phyloP scores from a whole-genome alignment of 2,329 filamentous ascomycete genomes.

The Kalaharituber pfeilii region DNA sequence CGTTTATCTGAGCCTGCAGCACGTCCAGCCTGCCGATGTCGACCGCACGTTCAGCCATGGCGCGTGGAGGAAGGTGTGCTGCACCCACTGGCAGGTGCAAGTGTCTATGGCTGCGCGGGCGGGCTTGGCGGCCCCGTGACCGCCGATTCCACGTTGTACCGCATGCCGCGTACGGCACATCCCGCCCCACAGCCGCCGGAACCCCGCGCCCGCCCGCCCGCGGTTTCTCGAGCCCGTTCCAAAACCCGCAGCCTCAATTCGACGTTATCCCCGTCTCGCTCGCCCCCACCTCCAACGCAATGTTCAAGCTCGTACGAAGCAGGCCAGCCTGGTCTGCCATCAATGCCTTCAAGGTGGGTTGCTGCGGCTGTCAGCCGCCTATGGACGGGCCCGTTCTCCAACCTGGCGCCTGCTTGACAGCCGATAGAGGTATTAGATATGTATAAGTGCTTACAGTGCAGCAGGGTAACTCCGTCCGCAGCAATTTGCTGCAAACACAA shows the following conservation, averaged over 20 bases:
- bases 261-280: background rate
- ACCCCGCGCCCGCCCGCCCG: no score
- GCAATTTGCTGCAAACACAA: slow-evolving; percentile 33
- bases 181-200: no score
- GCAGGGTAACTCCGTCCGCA: slow-evolving; percentile 7
- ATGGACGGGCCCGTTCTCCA: background rate
- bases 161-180: no score
- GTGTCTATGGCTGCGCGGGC: no score
- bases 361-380: slow-evolving; percentile 9
- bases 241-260: no score
- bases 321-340: slow-evolving; percentile 65
- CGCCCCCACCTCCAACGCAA: slow-evolving; percentile 30
- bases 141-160: no score
- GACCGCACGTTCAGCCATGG: background rate
- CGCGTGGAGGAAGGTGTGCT: background rate
- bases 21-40: slow-evolving; percentile 29
- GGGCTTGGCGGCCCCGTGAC: no score
- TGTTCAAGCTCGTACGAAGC: slow-evolving; percentile 79
- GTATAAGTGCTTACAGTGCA: background rate
- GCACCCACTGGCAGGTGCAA: no score
- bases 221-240: no score
- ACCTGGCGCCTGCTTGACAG: no score
- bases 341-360: slow-evolving; percentile 55
- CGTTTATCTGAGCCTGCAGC: slow-evolving; percentile 37
- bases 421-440: background rate